phyloP scores from a whole-genome alignment of 176 grass and related monocot species.

The Echinochloa phyllopogon region DNA sequence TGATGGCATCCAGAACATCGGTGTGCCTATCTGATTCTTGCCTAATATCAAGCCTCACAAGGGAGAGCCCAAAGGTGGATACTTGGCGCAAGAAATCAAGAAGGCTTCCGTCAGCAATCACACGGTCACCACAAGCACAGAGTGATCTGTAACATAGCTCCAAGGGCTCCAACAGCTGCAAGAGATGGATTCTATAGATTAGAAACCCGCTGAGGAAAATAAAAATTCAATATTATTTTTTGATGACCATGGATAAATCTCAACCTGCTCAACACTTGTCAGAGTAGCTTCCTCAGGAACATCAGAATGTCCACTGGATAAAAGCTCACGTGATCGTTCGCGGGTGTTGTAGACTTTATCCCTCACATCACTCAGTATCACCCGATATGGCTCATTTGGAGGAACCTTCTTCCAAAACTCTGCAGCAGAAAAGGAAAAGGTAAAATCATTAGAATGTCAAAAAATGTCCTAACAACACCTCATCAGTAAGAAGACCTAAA shows the following conservation, averaged over 20 bases:
- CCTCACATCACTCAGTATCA: slow-evolving; percentile 78
- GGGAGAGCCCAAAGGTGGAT: slow-evolving; percentile 74
- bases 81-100: slow-evolving; percentile 89
- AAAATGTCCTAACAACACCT: background rate
- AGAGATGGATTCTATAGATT: slow-evolving; percentile 25
- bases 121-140: slow-evolving; percentile 72
- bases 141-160: slow-evolving; percentile 78
- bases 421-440: slow-evolving; percentile 18
- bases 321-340: slow-evolving; percentile 68
- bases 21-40: slow-evolving; percentile 85
- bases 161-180: slow-evolving; percentile 74
- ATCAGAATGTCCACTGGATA: slow-evolving; percentile 73
- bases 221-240: background rate
- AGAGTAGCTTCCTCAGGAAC: slow-evolving; percentile 67
- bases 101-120: slow-evolving; percentile 81
- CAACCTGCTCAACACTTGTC: slow-evolving; percentile 71
- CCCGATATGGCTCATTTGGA: slow-evolving; percentile 73
- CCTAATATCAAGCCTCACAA: slow-evolving; percentile 83
- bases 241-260: slow-evolving; percentile 10
- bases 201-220: slow-evolving; percentile 2
- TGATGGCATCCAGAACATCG: slow-evolving; percentile 79
- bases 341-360: slow-evolving; percentile 82
- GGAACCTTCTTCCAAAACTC: slow-evolving; percentile 93
- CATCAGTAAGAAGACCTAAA: slow-evolving; percentile 14
- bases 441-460: slow-evolving; percentile 10